These are phyloP conservation scores for Verticillium alfalfae DNA, from an alignment of 2,329 filamentous ascomycete species.

Conservation along the genomic window DNA sequence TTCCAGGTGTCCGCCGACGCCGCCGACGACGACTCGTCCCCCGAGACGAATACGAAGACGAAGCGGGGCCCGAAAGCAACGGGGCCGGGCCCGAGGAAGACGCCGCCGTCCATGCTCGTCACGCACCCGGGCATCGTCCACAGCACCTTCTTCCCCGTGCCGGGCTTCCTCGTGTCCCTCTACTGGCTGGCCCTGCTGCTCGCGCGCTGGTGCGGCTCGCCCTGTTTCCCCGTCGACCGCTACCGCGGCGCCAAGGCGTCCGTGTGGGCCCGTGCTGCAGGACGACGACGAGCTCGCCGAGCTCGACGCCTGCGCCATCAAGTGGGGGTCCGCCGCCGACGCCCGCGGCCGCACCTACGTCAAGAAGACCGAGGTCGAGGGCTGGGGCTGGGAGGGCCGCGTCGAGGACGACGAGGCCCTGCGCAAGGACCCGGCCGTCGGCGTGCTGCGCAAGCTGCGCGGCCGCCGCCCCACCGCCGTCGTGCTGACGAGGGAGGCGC, in stretches of 20 bases:
- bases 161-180: conserved; percentile 61
- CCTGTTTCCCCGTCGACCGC: conserved; percentile 76
- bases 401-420: conserved; percentile 44
- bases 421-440: conserved; percentile 34
- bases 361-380: conserved; percentile 76
- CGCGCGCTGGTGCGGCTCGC: conserved; percentile 72
- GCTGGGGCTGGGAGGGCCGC: conserved; percentile 71
- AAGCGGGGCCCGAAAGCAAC: too few relatives aligned
- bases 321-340: conserved; percentile 79
- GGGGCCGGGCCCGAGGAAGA: not conserved
- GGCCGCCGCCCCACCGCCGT: conserved; percentile 54
- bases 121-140: conserved; percentile 83
- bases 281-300: conserved; percentile 57
- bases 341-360: conserved; percentile 52
- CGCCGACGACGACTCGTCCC: not conserved
- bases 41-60: conserved; percentile 2
- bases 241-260: conserved; percentile 74
- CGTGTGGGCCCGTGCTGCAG: conserved; percentile 74
- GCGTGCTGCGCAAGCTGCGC: conserved; percentile 43
- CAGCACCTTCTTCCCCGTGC: conserved; percentile 74
- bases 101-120: conserved; percentile 63
- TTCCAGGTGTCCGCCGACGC: conserved; percentile 27
- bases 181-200: conserved; percentile 67
- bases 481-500: conserved; percentile 55
- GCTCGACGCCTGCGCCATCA: conserved; percentile 49